Percentiles rank a stretch among this genome's conserved stretches.
These are phyloP conservation scores for Rhynchosporium agropyri DNA, from an alignment of 2,329 filamentous ascomycete genomes.

Conservation along the genomic window DNA sequence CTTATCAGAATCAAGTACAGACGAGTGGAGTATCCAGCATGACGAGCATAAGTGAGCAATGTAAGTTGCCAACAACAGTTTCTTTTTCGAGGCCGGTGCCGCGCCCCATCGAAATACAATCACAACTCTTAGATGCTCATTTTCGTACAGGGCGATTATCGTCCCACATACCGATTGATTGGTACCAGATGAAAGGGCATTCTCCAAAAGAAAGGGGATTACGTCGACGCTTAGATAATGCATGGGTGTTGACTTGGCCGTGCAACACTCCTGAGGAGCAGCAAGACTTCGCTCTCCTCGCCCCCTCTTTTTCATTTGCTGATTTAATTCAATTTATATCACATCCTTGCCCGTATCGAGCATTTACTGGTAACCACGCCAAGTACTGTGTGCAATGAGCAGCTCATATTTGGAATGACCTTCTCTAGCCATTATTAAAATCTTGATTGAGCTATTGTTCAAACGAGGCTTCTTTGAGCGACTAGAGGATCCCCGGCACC, in stretches of 20 bases:
- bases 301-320: conserved; percentile 1
- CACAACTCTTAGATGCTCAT: neutral
- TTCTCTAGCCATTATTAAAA: neutral
- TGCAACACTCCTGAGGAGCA: conserved; percentile 12
- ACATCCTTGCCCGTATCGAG: neutral
- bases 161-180: conserved; percentile 9
- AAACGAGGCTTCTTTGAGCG: neutral
- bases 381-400: neutral
- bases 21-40: neutral
- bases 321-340: conserved; percentile 6
- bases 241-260: conserved; percentile 6
- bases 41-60: neutral
- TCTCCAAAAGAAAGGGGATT: conserved; percentile 5
- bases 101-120: neutral
- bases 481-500: conserved; percentile 5
- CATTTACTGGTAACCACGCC: neutral
- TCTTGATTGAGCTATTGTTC: neutral
- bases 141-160: conserved; percentile 7
- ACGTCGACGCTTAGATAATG: conserved; percentile 19
- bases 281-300: conserved; percentile 1
- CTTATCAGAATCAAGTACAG: conserved; percentile 13
- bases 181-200: neutral
- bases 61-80: neutral
- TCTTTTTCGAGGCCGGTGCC: conserved; percentile 6
- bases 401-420: neutral